A percentile compares a stretch with the other conserved stretches of the same genome.
phyloP scores from a whole-genome alignment of 805 yeast species.

The Metschnikowia bowlesiae region DNA sequence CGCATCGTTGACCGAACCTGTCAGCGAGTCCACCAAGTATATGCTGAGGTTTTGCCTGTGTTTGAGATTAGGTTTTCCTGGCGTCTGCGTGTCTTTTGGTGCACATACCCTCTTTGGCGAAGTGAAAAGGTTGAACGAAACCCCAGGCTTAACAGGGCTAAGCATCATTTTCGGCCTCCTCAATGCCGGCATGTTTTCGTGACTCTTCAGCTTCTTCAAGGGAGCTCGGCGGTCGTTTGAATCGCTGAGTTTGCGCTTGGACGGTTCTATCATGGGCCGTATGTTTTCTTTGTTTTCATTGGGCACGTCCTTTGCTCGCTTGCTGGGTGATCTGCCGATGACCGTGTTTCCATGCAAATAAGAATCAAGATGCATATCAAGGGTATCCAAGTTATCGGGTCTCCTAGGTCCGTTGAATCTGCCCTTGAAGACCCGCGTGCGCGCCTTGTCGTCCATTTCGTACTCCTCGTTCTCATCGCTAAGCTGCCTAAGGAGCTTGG shows the following conservation, averaged over 20 bases:
- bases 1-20: conserved; percentile 58
- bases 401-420: conserved; percentile 18
- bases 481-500: conserved; percentile 34
- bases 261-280: conserved; percentile 23
- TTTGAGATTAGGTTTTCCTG: conserved; percentile 31
- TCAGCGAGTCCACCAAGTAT: conserved; percentile 56
- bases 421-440: conserved; percentile 17
- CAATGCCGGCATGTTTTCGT: conserved; percentile 24
- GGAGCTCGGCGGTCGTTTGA: conserved; percentile 3
- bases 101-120: conserved; percentile 43
- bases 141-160: conserved; percentile 3
- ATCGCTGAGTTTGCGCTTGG: conserved; percentile 21
- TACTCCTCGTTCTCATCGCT: conserved; percentile 23
- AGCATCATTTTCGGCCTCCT: conserved; percentile 23
- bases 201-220: conserved; percentile 9
- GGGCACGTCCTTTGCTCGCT: neutral
- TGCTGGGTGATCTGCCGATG: conserved; percentile 14
- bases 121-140: neutral
- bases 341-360: conserved; percentile 13
- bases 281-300: conserved; percentile 32
- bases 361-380: conserved; percentile 17
- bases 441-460: conserved; percentile 17
- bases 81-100: conserved; percentile 29
- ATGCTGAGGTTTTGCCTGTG: conserved; percentile 26
- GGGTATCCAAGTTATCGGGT: conserved; percentile 10